Evolutionary conservation across 1,139 yeast species (phyloP).

Genomic region (Candida neerlandica): DNA sequence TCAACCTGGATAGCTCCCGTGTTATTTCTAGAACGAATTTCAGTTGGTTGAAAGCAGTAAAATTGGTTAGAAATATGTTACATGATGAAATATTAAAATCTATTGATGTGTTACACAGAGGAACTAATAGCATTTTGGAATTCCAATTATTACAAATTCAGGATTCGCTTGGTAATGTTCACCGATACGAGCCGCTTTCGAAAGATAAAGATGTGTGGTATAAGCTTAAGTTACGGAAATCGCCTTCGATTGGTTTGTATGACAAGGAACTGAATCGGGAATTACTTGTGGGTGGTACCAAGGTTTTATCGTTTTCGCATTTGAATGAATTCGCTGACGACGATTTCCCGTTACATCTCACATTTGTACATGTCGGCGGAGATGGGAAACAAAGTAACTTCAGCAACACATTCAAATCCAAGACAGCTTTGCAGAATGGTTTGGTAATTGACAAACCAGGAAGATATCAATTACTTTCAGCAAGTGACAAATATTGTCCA

Average conservation of each 20-base stretch:
- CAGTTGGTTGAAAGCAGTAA: constrained; percentile 27
- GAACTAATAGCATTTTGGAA: constrained; percentile 56
- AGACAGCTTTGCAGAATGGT: constrained; percentile 31
- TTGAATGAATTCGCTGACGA: constrained; percentile 23
- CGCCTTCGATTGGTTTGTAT: constrained; percentile 50
- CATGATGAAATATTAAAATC: constrained; percentile 38
- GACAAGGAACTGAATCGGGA: constrained; percentile 41
- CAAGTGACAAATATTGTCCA: constrained; percentile 62
- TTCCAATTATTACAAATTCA: constrained; percentile 67
- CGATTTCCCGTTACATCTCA: constrained; percentile 53
- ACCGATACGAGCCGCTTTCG: constrained; percentile 54
- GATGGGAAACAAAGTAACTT: constrained; percentile 18
- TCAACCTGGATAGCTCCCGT: constrained; percentile 19
- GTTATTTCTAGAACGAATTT: constrained; percentile 17
- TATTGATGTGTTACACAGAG: constrained; percentile 29
- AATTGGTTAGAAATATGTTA: constrained; percentile 34
- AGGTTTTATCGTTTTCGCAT: constrained; percentile 31
- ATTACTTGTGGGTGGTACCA: constrained; percentile 43
- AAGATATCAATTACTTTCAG: constrained; percentile 52
- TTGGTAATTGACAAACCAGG: constrained; percentile 62
- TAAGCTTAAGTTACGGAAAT: constrained; percentile 62
- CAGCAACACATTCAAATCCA: constrained; percentile 38
- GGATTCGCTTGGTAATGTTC: constrained; percentile 75
- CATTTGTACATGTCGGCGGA: constrained; percentile 28
- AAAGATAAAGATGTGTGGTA: constrained; percentile 51